These are phyloP conservation scores for Boletus bicolor DNA, from an alignment of 768 basidiomycete genomes.

Conservation along the genomic window DNA sequence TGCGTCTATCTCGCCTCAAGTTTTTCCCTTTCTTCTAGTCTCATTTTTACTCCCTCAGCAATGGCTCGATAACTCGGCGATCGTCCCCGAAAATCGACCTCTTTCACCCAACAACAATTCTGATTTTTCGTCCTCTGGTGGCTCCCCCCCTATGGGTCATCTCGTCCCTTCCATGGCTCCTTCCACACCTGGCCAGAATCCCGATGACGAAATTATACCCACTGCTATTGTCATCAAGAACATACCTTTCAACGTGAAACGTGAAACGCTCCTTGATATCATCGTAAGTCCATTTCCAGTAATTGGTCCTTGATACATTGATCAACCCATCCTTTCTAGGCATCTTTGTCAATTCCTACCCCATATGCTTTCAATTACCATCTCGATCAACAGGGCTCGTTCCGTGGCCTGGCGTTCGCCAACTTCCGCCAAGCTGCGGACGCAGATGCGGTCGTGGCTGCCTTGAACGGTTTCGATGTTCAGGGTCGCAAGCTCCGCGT, in stretches of 20 bases:
- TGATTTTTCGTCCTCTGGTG: conserved; percentile 84
- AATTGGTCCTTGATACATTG: conserved; percentile 1
- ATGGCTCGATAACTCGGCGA: conserved; percentile 70
- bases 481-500: conserved; percentile 96
- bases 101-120: conserved; percentile 85
- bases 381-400: conserved; percentile 91
- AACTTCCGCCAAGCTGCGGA: conserved; percentile 92
- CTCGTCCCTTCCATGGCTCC: conserved; percentile 45
- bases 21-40: conserved; percentile 21
- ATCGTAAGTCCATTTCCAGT: conserved; percentile 61
- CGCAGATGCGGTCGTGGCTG: conserved; percentile 93
- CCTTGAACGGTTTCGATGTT: conserved; percentile 93
- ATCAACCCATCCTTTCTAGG: conserved; percentile 41
- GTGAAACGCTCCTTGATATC: conserved; percentile 93
- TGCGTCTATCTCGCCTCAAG: conserved; percentile 38
- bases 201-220: conserved; percentile 92
- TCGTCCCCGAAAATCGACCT: conserved; percentile 65
- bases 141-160: conserved; percentile 63
- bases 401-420: conserved; percentile 97
- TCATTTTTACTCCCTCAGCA: conserved; percentile 48
- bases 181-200: conserved; percentile 47
- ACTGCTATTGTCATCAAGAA: conserved; percentile 99
- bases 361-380: conserved; percentile 99
- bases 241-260: conserved; percentile 98
- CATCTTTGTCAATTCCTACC: conserved; percentile 88